phyloP scores from a whole-genome alignment of 441 rosid species.

The Gossypium aridum region DNA sequence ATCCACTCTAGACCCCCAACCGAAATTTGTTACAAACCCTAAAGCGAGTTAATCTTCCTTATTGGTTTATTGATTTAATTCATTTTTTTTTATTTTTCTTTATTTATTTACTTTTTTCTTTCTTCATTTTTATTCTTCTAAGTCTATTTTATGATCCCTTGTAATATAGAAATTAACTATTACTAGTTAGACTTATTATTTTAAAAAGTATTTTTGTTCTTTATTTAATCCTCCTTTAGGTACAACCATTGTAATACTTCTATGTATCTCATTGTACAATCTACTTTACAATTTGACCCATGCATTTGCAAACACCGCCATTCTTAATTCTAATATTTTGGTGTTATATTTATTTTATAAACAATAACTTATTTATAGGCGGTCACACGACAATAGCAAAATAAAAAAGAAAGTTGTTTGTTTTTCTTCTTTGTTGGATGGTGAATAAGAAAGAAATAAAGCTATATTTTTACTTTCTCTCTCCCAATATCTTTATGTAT shows the following conservation, averaged over 20 bases:
- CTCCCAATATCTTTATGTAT: neutral
- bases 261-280: neutral
- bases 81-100: too few relatives aligned
- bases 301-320: neutral
- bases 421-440: neutral
- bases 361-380: neutral
- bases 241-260: neutral
- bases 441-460: neutral
- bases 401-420: neutral
- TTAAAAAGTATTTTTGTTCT: too few relatives aligned
- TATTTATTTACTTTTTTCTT: too few relatives aligned
- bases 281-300: neutral
- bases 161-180: too few relatives aligned
- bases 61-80: neutral
- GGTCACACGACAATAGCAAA: neutral
- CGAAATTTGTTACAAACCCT: neutral
- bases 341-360: neutral
- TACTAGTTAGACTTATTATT: neutral
- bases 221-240: neutral
- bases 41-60: neutral
- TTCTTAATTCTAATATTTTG: neutral
- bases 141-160: neutral
- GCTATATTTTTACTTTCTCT: neutral
- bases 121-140: neutral
- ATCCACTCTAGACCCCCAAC: neutral